Evolutionary conservation across 2,329 filamentous ascomycete species (phyloP), one percentile per base, ranked within the genome.

Genomic region (Diaporthe sp.): DNA sequence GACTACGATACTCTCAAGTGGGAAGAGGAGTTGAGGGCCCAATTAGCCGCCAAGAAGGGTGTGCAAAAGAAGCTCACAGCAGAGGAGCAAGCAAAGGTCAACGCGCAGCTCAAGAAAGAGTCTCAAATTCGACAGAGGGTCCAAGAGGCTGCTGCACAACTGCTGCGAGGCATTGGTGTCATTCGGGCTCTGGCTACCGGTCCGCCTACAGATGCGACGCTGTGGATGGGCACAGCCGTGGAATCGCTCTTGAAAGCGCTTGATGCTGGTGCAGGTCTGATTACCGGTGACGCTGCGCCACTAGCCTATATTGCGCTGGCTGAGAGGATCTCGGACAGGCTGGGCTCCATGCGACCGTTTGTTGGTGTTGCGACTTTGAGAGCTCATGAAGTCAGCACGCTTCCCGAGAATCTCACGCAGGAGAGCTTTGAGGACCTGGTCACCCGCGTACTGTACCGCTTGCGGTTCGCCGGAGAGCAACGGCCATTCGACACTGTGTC

Each of bases 1-100:
- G 97, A 98, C 82, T 98, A 98, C 80, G 95, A 99, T 79, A 97
- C 95, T 1, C 85, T 98, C 55, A 98, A 98, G 84, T 99, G 97
- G 97, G 97, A 99, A 84, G 94, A 96, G 82, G 97, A 99, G 78
- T 88, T 99, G 10, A 90, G 96, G 74, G 89, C 92, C 53, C 95
- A 98, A 80, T 85, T 99, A 55, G 95, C 96, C n/a, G 90, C 94
- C 82, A 99, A 98, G 87, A 98, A 96, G 83, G 96, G 96, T 1
- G 91, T 94, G 76, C 92, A 95, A 79, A 96, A 95, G 86, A 99
- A 98, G 85, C 91, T 98, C 13, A 97, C 95, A 0, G 86, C 94
- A 0, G 97, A 98, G 49, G 96, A 99, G 81, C 93, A 93, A 78
- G 91, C 93, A 42, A 98, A 98, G 84, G 94, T 98, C 74, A 96